Conservation (phyloP, 345 rosid genomes). For the Dovyalis caffra region DNA sequence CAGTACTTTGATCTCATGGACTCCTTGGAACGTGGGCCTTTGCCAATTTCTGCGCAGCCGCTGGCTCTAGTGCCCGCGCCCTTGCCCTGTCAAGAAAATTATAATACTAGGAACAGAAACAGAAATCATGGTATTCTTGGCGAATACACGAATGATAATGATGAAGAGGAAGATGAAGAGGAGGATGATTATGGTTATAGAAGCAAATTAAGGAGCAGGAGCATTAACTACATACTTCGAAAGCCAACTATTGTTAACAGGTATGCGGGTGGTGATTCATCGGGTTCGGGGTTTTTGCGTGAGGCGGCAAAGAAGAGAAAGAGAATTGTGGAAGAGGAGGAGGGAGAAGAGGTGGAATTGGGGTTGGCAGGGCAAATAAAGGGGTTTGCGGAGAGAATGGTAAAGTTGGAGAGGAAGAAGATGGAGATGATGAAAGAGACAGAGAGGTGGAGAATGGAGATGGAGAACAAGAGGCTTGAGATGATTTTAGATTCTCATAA, state of each 20-base stretch:
- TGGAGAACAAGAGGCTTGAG: slow-evolving; percentile 60
- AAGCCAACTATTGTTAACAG: slow-evolving; percentile 52
- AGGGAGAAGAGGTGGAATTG: slow-evolving; percentile 28
- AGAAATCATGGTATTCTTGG: slow-evolving; percentile 1
- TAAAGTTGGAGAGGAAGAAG: slow-evolving; percentile 62
- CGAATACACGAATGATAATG: slow-evolving; percentile 15
- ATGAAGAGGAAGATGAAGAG: slow-evolving; percentile 28
- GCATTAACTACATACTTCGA: slow-evolving; percentile 58
- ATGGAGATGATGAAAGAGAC: slow-evolving; percentile 64
- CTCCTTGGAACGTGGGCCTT: slow-evolving; percentile 60
- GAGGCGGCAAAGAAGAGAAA: slow-evolving; percentile 29
- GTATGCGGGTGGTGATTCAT: slow-evolving; percentile 35
- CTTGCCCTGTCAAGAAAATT: not conserved
- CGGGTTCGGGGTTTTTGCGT: slow-evolving; percentile 26
- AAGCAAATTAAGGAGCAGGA: slow-evolving; percentile 42
- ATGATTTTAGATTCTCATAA: slow-evolving; percentile 56
- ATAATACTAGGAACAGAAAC: not conserved
- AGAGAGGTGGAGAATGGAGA: slow-evolving; percentile 53
- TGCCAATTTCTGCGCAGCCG: slow-evolving; percentile 58
- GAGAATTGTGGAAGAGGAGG: slow-evolving; percentile 19
- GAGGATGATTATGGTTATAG: slow-evolving; percentile 34
- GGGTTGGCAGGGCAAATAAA: slow-evolving; percentile 57
- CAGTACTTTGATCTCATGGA: slow-evolving; percentile 68
- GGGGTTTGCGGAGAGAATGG: slow-evolving; percentile 53
- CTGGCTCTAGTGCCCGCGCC: slow-evolving; percentile 27